Conservation (phyloP, 345 rosid species). For the Xanthoceras sorbifolium region DNA sequence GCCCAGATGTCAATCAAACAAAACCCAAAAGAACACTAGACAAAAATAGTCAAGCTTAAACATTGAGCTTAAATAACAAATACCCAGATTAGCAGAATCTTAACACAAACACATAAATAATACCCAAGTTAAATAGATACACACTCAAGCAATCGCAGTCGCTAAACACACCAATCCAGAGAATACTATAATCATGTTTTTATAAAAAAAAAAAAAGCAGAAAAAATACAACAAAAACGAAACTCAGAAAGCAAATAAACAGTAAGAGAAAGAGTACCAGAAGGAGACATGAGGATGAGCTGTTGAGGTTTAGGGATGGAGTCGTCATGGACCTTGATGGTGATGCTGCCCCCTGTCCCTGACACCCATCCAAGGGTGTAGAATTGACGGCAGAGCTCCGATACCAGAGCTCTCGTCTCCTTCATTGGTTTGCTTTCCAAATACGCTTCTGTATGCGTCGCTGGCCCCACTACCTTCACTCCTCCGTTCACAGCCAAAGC, state of each 20-base stretch:
- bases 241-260: conserved; percentile 5
- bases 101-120: background rate
- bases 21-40: background rate
- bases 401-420: conserved; percentile 59
- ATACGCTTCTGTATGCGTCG: conserved; percentile 68
- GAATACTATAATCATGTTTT: no score
- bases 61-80: conserved; percentile 7
- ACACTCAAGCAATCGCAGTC: background rate
- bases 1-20: background rate
- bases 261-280: conserved; percentile 49
- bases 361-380: conserved; percentile 93
- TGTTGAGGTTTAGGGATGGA: conserved; percentile 67
- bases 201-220: background rate
- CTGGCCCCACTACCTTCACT: conserved; percentile 32
- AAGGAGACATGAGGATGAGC: conserved; percentile 95
- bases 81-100: background rate
- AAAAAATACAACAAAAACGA: background rate
- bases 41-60: background rate
- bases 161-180: no score
- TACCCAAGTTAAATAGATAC: background rate
- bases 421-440: conserved; percentile 59
- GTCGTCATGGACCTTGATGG: conserved; percentile 78
- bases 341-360: conserved; percentile 95
- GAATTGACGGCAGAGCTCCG: conserved; percentile 89
- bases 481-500: conserved; percentile 34